Conservation (phyloP, 2,329 filamentous ascomycete genomes). For the Stachybotrys elegans region DNA sequence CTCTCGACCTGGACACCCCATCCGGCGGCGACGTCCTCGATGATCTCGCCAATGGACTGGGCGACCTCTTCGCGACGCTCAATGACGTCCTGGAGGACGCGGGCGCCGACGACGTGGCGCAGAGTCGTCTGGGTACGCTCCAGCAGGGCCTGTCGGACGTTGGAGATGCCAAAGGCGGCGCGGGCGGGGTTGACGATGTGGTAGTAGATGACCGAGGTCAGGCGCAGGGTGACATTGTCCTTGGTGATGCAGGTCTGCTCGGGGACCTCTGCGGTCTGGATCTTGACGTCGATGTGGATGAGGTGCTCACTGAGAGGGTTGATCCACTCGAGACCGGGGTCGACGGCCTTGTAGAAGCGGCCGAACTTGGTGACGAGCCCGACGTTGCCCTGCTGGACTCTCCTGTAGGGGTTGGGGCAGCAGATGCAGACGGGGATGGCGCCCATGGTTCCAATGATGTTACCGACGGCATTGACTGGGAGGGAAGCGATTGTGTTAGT, state of each 20-base stretch:
- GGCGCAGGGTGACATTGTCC: constrained; percentile 90
- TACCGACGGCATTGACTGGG: constrained; percentile 67
- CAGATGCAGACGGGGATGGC: constrained; percentile 87
- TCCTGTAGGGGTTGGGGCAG: constrained; percentile 95
- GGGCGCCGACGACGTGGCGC: constrained; percentile 91
- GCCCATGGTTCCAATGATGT: constrained; percentile 70
- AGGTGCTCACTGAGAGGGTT: constrained; percentile 91
- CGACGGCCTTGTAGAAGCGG: constrained; percentile 88
- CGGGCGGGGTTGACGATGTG: constrained; percentile 94
- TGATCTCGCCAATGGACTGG: constrained; percentile 91
- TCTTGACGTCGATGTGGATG: constrained; percentile 95
- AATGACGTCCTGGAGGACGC: constrained; percentile 95
- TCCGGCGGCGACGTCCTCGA: constrained; percentile 86
- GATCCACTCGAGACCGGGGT: constrained; percentile 94
- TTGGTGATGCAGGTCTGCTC: constrained; percentile 99
- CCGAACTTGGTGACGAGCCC: constrained; percentile 95
- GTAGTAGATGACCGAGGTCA: constrained; percentile 99
- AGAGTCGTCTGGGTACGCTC: constrained; percentile 98
- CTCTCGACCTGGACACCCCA: constrained; percentile 97
- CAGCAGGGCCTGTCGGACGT: constrained; percentile 91
- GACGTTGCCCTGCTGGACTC: constrained; percentile 87
- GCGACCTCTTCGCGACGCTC: constrained; percentile 97
- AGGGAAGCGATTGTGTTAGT: constrained; percentile 6
- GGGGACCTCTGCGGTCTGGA: constrained; percentile 95
- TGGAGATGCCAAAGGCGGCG: constrained; percentile 91